A percentile compares a stretch with the other conserved stretches of the same genome.
Evolutionary conservation across 163 green algal genomes (phyloP).

Genomic region (Smithsoniella earleae): DNA sequence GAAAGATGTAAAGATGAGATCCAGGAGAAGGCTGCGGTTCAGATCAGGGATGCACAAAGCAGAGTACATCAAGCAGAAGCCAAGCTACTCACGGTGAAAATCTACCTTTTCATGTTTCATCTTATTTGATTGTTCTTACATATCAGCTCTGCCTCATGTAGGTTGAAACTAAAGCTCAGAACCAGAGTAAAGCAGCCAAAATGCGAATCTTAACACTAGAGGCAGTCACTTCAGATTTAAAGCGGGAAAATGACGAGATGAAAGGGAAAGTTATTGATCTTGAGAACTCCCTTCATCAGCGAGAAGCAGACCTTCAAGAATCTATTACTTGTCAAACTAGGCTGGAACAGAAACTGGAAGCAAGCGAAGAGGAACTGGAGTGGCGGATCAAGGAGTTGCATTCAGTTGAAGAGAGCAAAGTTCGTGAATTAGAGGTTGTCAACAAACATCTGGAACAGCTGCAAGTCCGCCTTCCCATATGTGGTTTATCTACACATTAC

Average conservation of each 20-base stretch:
- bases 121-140: too few species aligned
- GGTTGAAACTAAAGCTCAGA: not conserved
- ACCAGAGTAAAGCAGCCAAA: not conserved
- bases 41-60: conserved; percentile 1
- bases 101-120: too few species aligned
- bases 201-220: conserved; percentile 28
- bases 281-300: too few species aligned
- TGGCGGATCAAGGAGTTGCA: too few species aligned
- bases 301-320: not conserved
- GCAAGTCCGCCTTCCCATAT: too few species aligned
- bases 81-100: not conserved
- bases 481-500: too few species aligned
- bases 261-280: not conserved
- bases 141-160: too few species aligned
- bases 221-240: not conserved
- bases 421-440: too few species aligned
- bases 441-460: too few species aligned
- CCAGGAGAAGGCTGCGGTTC: not conserved
- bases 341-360: not conserved
- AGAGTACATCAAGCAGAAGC: conserved; percentile 13
- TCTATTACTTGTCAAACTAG: not conserved
- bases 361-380: not conserved
- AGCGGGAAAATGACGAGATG: not conserved
- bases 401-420: too few species aligned
- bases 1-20: not conserved